phyloP scores from a whole-genome alignment of 139 green algal genomes.

The Parachlorella kessleri region DNA sequence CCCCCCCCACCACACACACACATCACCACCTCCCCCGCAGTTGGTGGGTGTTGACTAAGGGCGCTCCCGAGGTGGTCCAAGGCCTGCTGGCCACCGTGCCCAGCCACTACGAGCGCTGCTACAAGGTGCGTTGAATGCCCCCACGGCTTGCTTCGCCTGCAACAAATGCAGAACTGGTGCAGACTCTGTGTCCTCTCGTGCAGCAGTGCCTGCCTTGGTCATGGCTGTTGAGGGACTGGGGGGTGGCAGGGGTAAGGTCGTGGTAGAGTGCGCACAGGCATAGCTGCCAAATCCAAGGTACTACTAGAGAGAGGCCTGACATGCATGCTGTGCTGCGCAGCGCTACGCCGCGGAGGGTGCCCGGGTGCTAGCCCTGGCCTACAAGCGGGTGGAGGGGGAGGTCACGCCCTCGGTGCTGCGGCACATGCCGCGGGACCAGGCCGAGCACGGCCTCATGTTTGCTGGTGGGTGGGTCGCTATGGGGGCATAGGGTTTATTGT shows the following conservation, averaged over 20 bases:
- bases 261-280: too few species aligned
- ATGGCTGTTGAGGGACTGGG: too few species aligned
- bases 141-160: too few species aligned
- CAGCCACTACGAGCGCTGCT: slow-evolving; percentile 71
- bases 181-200: too few species aligned
- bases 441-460: slow-evolving; percentile 72
- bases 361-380: slow-evolving; percentile 92
- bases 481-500: too few species aligned
- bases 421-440: slow-evolving; percentile 54
- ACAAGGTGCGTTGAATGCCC: slow-evolving; percentile 80
- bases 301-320: too few species aligned
- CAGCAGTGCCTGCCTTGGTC: too few species aligned
- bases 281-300: too few species aligned
- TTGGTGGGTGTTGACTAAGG: slow-evolving; percentile 77
- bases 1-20: too few species aligned
- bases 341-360: slow-evolving; percentile 84
- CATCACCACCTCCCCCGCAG: not conserved
- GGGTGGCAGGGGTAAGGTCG: too few species aligned
- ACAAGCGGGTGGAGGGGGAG: slow-evolving; percentile 56
- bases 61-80: slow-evolving; percentile 86
- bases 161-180: too few species aligned
- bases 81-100: slow-evolving; percentile 65
- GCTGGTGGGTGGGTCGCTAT: slow-evolving; percentile 13
- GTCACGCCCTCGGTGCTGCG: slow-evolving; percentile 53
- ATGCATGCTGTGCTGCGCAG: not conserved